Conservation (phyloP, 192 early-diverging fungal species). For the Entomortierella chlamydospora region DNA sequence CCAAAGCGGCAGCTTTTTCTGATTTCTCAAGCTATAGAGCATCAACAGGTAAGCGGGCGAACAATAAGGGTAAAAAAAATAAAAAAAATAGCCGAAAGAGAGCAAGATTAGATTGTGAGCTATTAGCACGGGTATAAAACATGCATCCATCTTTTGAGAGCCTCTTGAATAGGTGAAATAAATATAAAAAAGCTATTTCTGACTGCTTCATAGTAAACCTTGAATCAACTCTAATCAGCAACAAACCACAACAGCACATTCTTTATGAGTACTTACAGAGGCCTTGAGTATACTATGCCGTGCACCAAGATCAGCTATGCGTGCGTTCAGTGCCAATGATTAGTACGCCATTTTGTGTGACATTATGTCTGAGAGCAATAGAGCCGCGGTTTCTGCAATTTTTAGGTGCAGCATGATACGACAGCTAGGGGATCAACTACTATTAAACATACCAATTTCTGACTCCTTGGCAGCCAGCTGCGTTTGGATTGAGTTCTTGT, state of each 20-base stretch:
- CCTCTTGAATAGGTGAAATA: background rate
- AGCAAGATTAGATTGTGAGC: background rate
- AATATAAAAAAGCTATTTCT: constrained; percentile 12
- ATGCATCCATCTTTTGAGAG: constrained; percentile 1
- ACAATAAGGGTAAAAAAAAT: too few species aligned
- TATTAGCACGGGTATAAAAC: background rate
- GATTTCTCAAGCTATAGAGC: constrained; percentile 45
- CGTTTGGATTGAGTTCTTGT: constrained; percentile 40
- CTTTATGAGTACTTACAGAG: constrained; percentile 26
- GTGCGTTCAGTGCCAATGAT: background rate
- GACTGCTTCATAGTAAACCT: constrained; percentile 22
- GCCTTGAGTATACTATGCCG: constrained; percentile 35
- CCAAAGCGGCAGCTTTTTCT: constrained; percentile 33
- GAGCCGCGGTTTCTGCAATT: constrained; percentile 3
- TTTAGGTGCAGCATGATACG: background rate
- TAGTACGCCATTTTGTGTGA: background rate
- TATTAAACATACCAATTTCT: constrained; percentile 29
- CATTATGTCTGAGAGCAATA: too few species aligned
- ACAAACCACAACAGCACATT: background rate
- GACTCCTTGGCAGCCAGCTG: constrained; percentile 42
- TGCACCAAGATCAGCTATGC: constrained; percentile 38
- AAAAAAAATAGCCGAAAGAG: background rate
- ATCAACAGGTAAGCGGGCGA: background rate
- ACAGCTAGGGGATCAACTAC: too few species aligned
- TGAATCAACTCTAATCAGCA: constrained; percentile 42